Conservation (phyloP, 2,329 filamentous ascomycete species). For the Cladosporium sp. region DNA sequence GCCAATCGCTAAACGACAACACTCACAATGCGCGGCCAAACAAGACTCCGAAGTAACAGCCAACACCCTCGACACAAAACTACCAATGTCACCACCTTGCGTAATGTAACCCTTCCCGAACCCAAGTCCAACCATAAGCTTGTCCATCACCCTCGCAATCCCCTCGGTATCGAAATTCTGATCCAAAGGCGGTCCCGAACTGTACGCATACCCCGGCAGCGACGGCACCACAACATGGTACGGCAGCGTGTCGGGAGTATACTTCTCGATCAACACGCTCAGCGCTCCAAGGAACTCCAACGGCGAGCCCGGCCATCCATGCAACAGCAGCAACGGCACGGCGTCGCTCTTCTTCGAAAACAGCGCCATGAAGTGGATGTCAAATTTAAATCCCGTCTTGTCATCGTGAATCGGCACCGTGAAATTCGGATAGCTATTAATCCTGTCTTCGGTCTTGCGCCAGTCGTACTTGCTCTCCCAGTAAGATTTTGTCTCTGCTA, state of each 20-base stretch:
- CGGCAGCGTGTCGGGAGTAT: conserved; percentile 48
- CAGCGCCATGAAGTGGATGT: conserved; percentile 52
- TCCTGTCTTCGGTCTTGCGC: conserved; percentile 39
- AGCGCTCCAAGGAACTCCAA: conserved; percentile 55
- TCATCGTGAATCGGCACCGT: conserved; percentile 40
- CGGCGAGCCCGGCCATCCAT: conserved; percentile 54
- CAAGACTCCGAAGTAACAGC: conserved; percentile 42
- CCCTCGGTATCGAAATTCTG: conserved; percentile 40
- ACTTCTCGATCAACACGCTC: conserved; percentile 43
- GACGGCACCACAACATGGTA: conserved; percentile 57
- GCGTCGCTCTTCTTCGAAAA: conserved; percentile 50
- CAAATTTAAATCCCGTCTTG: conserved; percentile 30
- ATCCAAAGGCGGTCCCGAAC: conserved; percentile 44
- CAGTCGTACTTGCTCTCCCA: conserved; percentile 48
- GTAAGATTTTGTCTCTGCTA: conserved; percentile 33
- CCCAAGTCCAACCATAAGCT: conserved; percentile 51
- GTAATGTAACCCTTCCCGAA: conserved; percentile 50
- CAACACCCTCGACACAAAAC: conserved; percentile 41
- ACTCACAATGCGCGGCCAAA: conserved; percentile 38
- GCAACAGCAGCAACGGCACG: conserved; percentile 49
- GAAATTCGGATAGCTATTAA: conserved; percentile 52
- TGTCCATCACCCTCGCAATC: conserved; percentile 45
- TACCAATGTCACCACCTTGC: conserved; percentile 57
- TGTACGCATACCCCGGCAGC: conserved; percentile 53
- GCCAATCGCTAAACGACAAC: neutral